phyloP scores from a whole-genome alignment of 192 early-diverging fungal species.

The Linnemannia exigua region DNA sequence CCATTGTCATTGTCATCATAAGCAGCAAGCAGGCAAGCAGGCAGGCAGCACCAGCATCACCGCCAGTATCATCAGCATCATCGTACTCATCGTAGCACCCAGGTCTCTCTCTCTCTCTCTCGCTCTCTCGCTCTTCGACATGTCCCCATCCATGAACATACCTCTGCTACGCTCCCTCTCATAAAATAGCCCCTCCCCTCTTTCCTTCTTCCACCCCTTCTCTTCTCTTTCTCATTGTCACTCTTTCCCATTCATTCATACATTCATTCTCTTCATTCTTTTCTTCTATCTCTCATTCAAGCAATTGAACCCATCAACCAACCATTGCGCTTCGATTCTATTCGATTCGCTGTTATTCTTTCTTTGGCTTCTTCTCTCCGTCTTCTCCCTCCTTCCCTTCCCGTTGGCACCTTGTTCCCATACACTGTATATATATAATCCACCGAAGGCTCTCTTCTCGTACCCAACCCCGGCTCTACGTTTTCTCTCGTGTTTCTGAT shows the following conservation, averaged over 20 bases:
- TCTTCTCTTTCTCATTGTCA: not conserved
- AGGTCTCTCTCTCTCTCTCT: no score
- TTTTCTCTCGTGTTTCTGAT: conserved; percentile 1
- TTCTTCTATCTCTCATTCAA: not conserved
- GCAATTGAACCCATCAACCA: not conserved
- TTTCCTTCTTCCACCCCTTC: not conserved
- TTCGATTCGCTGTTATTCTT: not conserved
- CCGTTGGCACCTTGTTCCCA: not conserved
- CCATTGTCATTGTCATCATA: no score
- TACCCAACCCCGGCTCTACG: not conserved
- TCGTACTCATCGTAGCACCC: no score
- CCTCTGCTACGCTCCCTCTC: not conserved
- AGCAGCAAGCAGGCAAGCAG: no score
- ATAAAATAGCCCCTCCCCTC: not conserved
- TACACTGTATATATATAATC: not conserved
- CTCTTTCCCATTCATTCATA: not conserved
- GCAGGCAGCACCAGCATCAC: no score
- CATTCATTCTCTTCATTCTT: not conserved
- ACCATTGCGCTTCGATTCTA: not conserved
- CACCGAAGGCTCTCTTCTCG: not conserved
- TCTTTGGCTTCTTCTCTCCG: not conserved
- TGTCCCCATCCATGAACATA: not conserved
- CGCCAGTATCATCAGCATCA: no score
- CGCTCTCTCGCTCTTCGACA: no score
- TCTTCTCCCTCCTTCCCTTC: not conserved